Evolutionary conservation across 768 basidiomycete species (phyloP).

Genomic region (Sistotremastrum suecicum): DNA sequence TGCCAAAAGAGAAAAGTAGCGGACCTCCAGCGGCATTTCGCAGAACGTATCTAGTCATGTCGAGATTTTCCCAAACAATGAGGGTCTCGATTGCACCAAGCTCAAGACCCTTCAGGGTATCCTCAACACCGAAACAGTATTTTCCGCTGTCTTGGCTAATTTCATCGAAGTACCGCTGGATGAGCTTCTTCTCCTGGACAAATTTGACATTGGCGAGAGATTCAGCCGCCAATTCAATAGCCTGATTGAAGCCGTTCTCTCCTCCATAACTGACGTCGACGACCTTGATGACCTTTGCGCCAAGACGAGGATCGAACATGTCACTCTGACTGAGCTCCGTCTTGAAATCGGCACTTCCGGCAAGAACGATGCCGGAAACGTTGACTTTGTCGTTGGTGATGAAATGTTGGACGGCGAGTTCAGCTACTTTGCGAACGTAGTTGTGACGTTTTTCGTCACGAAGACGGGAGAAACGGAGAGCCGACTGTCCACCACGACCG

Average conservation of each 20-base stretch:
- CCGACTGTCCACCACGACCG: conserved; percentile 99
- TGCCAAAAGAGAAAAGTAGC: conserved; percentile 3
- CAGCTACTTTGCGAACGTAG: conserved; percentile 98
- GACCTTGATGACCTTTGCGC: conserved; percentile 88
- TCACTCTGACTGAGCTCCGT: conserved; percentile 93
- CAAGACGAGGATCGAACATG: conserved; percentile 85
- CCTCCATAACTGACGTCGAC: conserved; percentile 99
- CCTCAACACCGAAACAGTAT: conserved; percentile 96
- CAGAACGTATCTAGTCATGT: conserved; percentile 74
- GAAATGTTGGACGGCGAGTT: conserved; percentile 93
- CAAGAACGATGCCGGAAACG: conserved; percentile 88
- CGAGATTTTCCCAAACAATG: conserved; percentile 97
- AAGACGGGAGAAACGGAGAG: conserved; percentile 97
- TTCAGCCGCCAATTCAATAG: conserved; percentile 93
- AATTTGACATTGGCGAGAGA: conserved; percentile 98
- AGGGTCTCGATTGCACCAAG: conserved; percentile 94
- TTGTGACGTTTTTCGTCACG: conserved; percentile 99
- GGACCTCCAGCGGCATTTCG: conserved; percentile 86
- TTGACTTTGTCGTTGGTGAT: conserved; percentile 98
- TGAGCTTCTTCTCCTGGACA: conserved; percentile 96
- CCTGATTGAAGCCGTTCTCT: conserved; percentile 99
- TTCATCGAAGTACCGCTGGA: conserved; percentile 98
- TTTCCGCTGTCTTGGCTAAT: conserved; percentile 94
- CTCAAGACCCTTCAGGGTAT: conserved; percentile 92
- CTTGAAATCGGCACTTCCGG: conserved; percentile 98